Percentiles rank a stretch among this genome's conserved stretches.
Evolutionary conservation across 257 asterid genomes (phyloP).

Genomic region (Echium plantagineum): DNA sequence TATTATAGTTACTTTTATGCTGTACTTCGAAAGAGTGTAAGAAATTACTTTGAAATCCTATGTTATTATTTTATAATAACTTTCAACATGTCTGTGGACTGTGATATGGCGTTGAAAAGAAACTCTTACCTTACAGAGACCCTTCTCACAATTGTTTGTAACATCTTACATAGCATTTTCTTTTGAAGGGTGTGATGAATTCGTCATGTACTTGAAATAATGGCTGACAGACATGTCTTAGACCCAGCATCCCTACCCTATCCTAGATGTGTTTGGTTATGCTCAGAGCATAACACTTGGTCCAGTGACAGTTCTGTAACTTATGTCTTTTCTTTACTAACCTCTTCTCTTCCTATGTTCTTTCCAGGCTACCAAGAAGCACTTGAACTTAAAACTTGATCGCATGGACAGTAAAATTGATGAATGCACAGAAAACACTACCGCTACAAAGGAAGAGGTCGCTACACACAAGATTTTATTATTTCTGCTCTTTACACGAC

Average conservation of each 20-base stretch:
- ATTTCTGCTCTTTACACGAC: conserved; percentile 1
- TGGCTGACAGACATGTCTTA: background rate
- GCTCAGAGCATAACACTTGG: background rate
- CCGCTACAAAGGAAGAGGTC: conserved; percentile 64
- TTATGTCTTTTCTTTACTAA: background rate
- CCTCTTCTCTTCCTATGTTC: conserved; percentile 10
- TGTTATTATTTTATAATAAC: too few species aligned
- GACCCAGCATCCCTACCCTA: background rate
- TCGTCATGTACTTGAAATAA: background rate
- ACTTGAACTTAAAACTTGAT: conserved; percentile 60
- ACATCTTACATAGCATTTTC: background rate
- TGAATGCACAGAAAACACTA: conserved; percentile 46
- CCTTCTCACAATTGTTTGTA: too few species aligned
- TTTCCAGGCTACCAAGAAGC: conserved; percentile 60
- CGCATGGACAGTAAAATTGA: conserved; percentile 64
- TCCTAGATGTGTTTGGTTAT: background rate
- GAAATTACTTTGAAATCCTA: background rate
- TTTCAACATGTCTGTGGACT: background rate
- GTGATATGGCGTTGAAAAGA: too few species aligned
- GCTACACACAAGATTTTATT: conserved; percentile 10
- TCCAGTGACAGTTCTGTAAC: background rate
- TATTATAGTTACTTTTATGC: background rate
- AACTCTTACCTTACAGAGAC: too few species aligned
- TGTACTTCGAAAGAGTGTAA: background rate
- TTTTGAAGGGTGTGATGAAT: background rate